Evolutionary conservation across 306 rosid species (phyloP), one percentile per base, ranked within the genome.

Genomic region (Trichosanthes cucumerina): DNA sequence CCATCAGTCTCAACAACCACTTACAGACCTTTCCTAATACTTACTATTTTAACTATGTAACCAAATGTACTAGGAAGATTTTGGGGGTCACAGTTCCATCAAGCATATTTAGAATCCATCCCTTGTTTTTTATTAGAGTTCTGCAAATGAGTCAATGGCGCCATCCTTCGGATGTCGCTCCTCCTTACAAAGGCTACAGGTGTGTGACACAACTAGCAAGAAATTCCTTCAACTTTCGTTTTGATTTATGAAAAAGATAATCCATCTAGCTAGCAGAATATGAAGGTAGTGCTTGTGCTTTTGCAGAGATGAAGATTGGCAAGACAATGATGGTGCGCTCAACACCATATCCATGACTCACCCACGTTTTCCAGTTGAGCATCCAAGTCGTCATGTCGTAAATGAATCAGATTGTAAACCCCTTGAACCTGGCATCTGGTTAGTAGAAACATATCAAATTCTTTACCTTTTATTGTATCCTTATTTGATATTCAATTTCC

Each of bases 231-330:
- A 70, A 39, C 36, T 60, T 41, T 68, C 19, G 52, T 39, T 68
- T 68, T 68, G 18, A 9, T 68, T 68, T 41, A 0, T 36, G 16
- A 21, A 68, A 38, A 11, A 9, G 11, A 11, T 0, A 13, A 60
- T 59, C 38, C 66, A 60, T 13, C 65, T 5, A 9, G 11, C 44
- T n/a, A 9, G 46, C 65, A 52, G 24, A 76, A 34, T 21, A 58
- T 79, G 19, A 65, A 9, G 31, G 9, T 43, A 43, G 47, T 39
- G 44, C 33, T 15, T 68, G 69, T 79, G 77, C 41, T 5, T 78
- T 57, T 87, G 86, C 88, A 95, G 97, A 86, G 99, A 96, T 83
- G 98, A 91, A 87, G 98, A 92, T 80, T 96, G 99, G 99, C 90
- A 85, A 78, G 97, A 91, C 83, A 96, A 96, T 85, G 99, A 96